Conservation (phyloP, 2,329 filamentous ascomycete species). For the Fulvia fulva region DNA sequence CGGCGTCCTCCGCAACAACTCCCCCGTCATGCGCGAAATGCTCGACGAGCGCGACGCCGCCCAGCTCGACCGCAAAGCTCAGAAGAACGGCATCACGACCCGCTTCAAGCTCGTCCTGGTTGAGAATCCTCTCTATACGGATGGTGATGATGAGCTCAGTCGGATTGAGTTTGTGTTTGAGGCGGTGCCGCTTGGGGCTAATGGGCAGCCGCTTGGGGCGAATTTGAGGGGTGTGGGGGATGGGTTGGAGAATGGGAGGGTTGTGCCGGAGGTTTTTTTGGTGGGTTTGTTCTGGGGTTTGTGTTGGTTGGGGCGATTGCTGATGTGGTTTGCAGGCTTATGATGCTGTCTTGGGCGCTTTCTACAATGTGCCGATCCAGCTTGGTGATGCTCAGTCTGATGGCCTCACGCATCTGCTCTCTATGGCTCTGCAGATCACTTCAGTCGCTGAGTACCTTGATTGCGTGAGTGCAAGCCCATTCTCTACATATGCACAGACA, state of each 20-base stretch:
- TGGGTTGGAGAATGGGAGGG: slow-evolving; percentile 23
- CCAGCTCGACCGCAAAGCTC: slow-evolving; percentile 28
- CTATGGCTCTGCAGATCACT: slow-evolving; percentile 40
- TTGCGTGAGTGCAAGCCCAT: slow-evolving; percentile 37
- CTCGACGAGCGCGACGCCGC: slow-evolving; percentile 26
- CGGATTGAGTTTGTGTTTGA: slow-evolving; percentile 12
- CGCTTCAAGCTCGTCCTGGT: slow-evolving; percentile 25
- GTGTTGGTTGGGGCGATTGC: not conserved
- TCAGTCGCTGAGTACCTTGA: slow-evolving; percentile 46
- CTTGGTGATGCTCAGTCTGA: slow-evolving; percentile 39
- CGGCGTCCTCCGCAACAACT: slow-evolving; percentile 29
- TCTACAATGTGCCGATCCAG: slow-evolving; percentile 42
- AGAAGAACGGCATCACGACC: slow-evolving; percentile 22
- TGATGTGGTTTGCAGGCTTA: slow-evolving; percentile 34
- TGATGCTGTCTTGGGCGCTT: slow-evolving; percentile 43
- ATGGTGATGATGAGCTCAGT: slow-evolving; percentile 7
- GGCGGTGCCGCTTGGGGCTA: slow-evolving; percentile 17
- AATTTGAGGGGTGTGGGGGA: slow-evolving; percentile 12
- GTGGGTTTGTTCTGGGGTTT: slow-evolving; percentile 5
- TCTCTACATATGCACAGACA: too few species aligned
- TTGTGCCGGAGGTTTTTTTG: slow-evolving; percentile 13
- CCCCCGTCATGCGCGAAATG: slow-evolving; percentile 20
- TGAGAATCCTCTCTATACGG: slow-evolving; percentile 8
- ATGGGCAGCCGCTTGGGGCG: slow-evolving; percentile 12
- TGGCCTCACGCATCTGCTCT: slow-evolving; percentile 38